Conservation (phyloP, 83 land plant species). For the Picea abies region DNA sequence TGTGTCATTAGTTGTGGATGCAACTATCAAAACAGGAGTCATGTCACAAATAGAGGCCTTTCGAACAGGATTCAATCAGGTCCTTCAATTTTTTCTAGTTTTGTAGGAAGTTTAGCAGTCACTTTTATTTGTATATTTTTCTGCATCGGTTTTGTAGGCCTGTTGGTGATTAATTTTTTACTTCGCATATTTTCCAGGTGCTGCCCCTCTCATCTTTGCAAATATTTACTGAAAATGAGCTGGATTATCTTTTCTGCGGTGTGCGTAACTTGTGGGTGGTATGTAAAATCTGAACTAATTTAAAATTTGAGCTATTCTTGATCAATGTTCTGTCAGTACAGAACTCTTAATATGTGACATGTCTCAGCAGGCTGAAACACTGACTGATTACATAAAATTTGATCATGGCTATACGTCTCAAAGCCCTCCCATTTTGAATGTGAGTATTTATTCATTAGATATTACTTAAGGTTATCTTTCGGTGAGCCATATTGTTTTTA, state of each 20-base stretch:
- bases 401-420: slow-evolving; percentile 97
- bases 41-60: slow-evolving; percentile 90
- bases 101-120: background rate
- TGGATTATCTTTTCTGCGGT: slow-evolving; percentile 89
- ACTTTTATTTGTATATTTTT: background rate
- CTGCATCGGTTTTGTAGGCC: background rate
- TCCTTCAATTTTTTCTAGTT: slow-evolving; percentile 16
- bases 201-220: slow-evolving; percentile 2
- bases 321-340: slow-evolving; percentile 2
- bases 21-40: slow-evolving; percentile 81
- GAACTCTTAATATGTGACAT: slow-evolving; percentile 10
- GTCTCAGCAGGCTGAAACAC: slow-evolving; percentile 59
- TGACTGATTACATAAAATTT: slow-evolving; percentile 89
- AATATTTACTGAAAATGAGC: slow-evolving; percentile 50
- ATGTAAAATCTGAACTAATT: slow-evolving; percentile 25
- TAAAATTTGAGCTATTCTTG: slow-evolving; percentile 1
- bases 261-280: slow-evolving; percentile 80
- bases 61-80: slow-evolving; percentile 91
- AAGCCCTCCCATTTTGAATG: slow-evolving; percentile 81
- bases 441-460: slow-evolving; percentile 23
- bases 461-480: background rate
- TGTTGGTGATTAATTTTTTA: background rate
- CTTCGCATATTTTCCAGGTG: slow-evolving; percentile 5
- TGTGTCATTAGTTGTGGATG: slow-evolving; percentile 82
- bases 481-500: background rate